A percentile compares a stretch with the other conserved stretches of the same genome.
Conservation (phyloP, 78 protist genomes). For the slime mould (Dictyostelium discoideum) region DNA sequence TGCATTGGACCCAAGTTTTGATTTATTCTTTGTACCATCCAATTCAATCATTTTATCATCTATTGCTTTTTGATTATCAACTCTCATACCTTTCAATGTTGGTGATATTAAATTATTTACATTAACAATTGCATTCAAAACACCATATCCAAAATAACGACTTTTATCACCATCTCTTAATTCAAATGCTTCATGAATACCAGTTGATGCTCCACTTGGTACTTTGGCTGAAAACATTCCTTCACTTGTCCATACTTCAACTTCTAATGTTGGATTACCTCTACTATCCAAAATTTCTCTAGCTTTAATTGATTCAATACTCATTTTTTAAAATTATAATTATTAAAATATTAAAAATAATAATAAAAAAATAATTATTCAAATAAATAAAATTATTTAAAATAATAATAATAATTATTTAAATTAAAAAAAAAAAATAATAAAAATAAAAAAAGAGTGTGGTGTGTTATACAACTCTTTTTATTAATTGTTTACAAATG, state of each 20-base stretch:
- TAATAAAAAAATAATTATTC: too few species aligned
- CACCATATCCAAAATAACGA: slow-evolving; percentile 98
- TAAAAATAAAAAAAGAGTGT: background rate
- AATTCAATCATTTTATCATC: slow-evolving; percentile 92
- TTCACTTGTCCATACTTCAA: background rate
- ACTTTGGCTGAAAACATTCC: background rate
- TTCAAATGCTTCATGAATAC: slow-evolving; percentile 3
- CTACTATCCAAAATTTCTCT: slow-evolving; percentile 23
- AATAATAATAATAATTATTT: background rate
- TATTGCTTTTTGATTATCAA: slow-evolving; percentile 79
- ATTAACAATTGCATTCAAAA: background rate
- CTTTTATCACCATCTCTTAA: slow-evolving; percentile 87
- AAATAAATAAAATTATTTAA: too few species aligned
- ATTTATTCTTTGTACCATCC: slow-evolving; percentile 97
- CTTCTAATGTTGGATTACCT: slow-evolving; percentile 33
- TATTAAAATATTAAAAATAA: too few species aligned
- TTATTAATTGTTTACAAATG: too few species aligned
- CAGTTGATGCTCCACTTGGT: slow-evolving; percentile 24
- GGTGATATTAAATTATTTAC: slow-evolving; percentile 91
- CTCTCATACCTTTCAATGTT: slow-evolving; percentile 91
- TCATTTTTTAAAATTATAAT: background rate
- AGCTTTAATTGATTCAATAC: slow-evolving; percentile 10
- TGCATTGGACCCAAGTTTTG: slow-evolving; percentile 99
- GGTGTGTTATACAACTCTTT: too few species aligned
- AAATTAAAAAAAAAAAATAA: background rate